Conservation (phyloP, 73 alveolate species). For the Paramecium bursaria region DNA sequence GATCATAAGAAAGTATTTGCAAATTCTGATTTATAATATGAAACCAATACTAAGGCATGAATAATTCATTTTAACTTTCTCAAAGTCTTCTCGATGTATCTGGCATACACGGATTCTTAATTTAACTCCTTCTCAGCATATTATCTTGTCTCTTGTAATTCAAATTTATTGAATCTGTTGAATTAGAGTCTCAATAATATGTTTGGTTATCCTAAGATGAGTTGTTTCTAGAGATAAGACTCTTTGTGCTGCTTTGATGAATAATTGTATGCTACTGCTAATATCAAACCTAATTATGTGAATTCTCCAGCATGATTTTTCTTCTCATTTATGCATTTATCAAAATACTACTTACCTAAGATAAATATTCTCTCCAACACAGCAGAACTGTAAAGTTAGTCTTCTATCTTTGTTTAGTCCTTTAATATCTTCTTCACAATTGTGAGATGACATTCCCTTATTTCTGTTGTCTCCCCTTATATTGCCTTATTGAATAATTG, state of each 20-base stretch:
- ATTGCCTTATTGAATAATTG: slow-evolving; percentile 41
- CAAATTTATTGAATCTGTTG: neutral
- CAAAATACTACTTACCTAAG: slow-evolving; percentile 24
- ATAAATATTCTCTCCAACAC: slow-evolving; percentile 48
- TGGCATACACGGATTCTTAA: too few species aligned
- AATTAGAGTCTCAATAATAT: slow-evolving; percentile 15
- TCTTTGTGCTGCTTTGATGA: slow-evolving; percentile 31
- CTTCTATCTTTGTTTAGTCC: neutral
- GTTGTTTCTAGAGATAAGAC: slow-evolving; percentile 1
- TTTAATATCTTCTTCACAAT: slow-evolving; percentile 23
- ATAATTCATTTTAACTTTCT: too few species aligned
- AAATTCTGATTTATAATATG: slow-evolving; percentile 46
- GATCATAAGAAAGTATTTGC: slow-evolving; percentile 28
- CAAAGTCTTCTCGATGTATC: too few species aligned
- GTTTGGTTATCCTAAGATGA: slow-evolving; percentile 18
- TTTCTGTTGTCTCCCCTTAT: neutral
- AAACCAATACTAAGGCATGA: slow-evolving; percentile 39
- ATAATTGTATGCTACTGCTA: slow-evolving; percentile 25
- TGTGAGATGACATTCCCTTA: slow-evolving; percentile 51
- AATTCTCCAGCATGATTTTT: slow-evolving; percentile 27
- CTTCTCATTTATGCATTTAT: neutral
- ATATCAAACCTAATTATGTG: neutral
- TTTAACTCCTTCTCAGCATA: too few species aligned
- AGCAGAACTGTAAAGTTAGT: slow-evolving; percentile 15
- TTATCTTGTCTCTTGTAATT: too few species aligned